Base-by-base conservation (phyloP, 2,329 filamentous ascomycete genomes). In the Sordariomycetes sp. region DNA sequence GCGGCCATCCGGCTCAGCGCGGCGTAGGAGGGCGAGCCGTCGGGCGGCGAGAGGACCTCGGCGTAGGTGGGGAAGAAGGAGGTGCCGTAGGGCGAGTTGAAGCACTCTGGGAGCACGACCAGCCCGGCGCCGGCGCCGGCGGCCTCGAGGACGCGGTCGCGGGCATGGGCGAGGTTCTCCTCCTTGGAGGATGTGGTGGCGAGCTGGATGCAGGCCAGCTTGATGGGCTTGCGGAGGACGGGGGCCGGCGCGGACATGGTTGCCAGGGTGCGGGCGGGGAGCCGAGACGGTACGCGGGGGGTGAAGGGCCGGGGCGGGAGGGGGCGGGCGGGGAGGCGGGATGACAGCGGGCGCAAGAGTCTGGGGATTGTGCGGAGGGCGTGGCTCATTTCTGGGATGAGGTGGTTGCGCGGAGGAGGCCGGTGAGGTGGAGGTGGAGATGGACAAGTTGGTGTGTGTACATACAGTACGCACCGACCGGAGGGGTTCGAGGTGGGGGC, bases 21-120 rank as follows among this genome's bases (percentile, higher is more conserved):
- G 70, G 95, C 88, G 79, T 86, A 97, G 58, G 89, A 91, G 0
- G 92, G 92, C 4, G 89, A 87, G 66, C 88, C 82, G 3, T 85
- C 76, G 0, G 91, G 90, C 32, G 90, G 89, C 54, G 76, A 73
- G n/a, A 97, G 85, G 1, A 84, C 87, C 74, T 99, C 94, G 64
- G 94, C 92, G 72, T 97, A 97, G 61, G 86, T 82, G 58, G 92
- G 87, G 74, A 99, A 99, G 78, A 87, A 92, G 68, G 90, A 72
- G 64, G 86, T 67, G 64, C 94, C 94, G 73, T 99, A 99, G 10
- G 94, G 94, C 50, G 89, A 95, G 78, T 99, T 99, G 84, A 99
- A 99, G 79, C 94, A 99, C 76, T 99, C 94, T 40, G 94, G 94
- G 20, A 99, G 82, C 37, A 97, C 90, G 63, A 97, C 86, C 60